phyloP scores from a whole-genome alignment of 345 rosid species.

The Litchi chinensis region DNA sequence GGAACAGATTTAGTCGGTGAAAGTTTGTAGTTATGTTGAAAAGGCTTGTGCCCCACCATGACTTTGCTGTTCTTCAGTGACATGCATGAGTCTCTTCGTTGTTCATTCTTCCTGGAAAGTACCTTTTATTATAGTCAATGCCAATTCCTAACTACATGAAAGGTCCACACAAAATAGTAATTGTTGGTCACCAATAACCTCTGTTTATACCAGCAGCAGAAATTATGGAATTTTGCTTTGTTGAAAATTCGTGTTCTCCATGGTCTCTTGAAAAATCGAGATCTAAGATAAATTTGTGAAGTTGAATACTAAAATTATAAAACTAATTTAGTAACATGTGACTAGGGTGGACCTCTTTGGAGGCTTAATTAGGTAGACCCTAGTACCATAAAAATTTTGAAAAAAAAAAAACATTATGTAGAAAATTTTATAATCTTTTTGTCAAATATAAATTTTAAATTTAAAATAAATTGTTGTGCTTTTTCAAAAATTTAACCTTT shows the following conservation, averaged over 20 bases:
- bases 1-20: too few relatives aligned
- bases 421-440: too few relatives aligned
- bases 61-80: too few relatives aligned
- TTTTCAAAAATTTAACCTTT: too few relatives aligned
- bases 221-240: not conserved
- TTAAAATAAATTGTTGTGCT: too few relatives aligned
- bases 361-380: too few relatives aligned
- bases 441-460: too few relatives aligned
- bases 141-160: conserved; percentile 1
- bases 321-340: too few relatives aligned
- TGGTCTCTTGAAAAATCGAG: not conserved
- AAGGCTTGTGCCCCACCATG: not conserved
- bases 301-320: not conserved
- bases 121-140: conserved; percentile 2
- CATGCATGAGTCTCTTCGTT: too few relatives aligned
- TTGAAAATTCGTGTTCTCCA: not conserved
- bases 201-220: not conserved
- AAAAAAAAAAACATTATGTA: too few relatives aligned
- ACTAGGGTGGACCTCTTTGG: too few relatives aligned
- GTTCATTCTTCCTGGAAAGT: not conserved
- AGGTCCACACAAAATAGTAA: not conserved
- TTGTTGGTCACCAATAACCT: not conserved
- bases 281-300: not conserved
- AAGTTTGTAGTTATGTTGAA: not conserved
- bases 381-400: too few relatives aligned